Evolutionary conservation across 192 early-diverging fungal genomes (phyloP), one percentile per base, ranked within the genome.

Genomic region (Chytriomyces sp.): DNA sequence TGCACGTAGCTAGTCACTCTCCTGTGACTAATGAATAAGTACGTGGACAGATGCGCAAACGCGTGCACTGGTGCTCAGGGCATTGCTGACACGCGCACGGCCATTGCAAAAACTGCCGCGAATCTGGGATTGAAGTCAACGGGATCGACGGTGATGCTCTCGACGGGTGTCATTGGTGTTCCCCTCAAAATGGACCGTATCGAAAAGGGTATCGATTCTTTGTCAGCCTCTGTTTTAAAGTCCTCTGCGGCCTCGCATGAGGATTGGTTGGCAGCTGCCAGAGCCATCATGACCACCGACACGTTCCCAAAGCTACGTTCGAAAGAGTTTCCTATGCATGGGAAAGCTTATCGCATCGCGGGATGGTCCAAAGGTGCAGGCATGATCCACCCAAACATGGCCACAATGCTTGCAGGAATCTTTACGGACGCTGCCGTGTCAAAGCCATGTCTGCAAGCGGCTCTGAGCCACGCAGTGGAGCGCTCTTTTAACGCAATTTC

Each of bases 301-400:
- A 97, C 96, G 7, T 97, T 99, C 77, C 95, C 97, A 16, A 99
- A 99, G 77, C 82, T 97, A 50, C 77, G 87, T 10, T 77, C 76
- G 7, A n/a, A n/a, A 26, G 72, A 74, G 46, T 74, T 74, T 50
- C 6, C 28, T 11, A 26, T 75, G 46, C 47, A 24, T 20, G 87
- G 85, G 16, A 69, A 77, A 10, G 69, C 76, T 7, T 95, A 91
- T 69, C 81, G 90, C n/a, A 91, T 98, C 88, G 95, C 96, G 0
- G 97, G 97, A 13, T 96, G 96, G 82, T 91, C 91, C 23, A 98
- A 98, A 85, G 97, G 97, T 47, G 97, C 97, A 5, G 97, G 97
- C 9, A 97, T 97, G 97, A 97, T 98, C 67, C 97, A 98, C 79
- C 97, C 97, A 10, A 95, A 97, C 82, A 98, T 98, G 97, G 97